Evolutionary conservation across 2,329 filamentous ascomycete genomes (phyloP), one percentile per base, ranked within the genome.

Genomic region (Colletotrichum australisinense): DNA sequence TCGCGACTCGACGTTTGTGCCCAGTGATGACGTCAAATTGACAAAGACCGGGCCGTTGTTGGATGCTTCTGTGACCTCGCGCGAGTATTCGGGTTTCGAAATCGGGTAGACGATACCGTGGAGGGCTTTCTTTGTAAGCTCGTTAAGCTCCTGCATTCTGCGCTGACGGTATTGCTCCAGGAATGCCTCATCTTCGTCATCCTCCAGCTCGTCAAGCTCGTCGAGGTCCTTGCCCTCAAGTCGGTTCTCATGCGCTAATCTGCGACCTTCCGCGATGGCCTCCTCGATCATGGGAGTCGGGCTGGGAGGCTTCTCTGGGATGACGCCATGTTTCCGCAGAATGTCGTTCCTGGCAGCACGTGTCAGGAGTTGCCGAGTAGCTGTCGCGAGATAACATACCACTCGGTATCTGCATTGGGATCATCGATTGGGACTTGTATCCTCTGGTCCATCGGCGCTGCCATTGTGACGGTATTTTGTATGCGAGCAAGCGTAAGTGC

Each of bases 381-480:
- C 64, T 60, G 76, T 79, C 77, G 77, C 77, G 74, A 74, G 76
- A 75, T 42, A 70, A 73, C 78, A 73, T 86, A 95, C 97, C 97
- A 99, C 92, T 99, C 97, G 75, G 97, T 99, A 82, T 99, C 97
- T 75, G 95, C 97, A 80, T 98, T 97, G 38, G 96, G 96, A 81
- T 98, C 93, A 81, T 97, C 95, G 77, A 99, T 93, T 57, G 95
- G 95, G 73, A 99, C 97, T 79, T 88, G 88, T 77, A 93, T 91
- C 59, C 91, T 86, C 79, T 93, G 89, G 67, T 93, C 91, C 76
- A 83, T 79, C 46, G 91, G 90, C 38, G 90, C 89, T 22, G 90
- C 89, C 91, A 93, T 93, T 66, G 38, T 80, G 74, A 57, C 19
- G 42, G 30, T 26, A 14, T 65, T n/a, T 46, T 32, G 19, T 42